These are phyloP conservation scores for Angophora floribunda DNA, from an alignment of 345 rosid genomes.

Conservation along the genomic window DNA sequence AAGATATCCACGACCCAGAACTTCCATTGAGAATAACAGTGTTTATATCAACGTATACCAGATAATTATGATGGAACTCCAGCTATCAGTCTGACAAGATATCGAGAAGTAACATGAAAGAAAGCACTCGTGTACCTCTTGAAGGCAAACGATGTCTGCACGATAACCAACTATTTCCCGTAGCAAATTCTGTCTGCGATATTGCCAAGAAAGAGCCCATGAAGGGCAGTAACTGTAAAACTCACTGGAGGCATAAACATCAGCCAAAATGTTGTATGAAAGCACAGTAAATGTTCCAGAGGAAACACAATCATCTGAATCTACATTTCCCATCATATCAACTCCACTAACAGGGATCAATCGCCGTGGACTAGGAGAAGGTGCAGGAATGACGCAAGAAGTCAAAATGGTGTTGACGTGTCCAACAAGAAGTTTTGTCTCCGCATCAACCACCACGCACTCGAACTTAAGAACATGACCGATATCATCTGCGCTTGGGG, in stretches of 20 bases:
- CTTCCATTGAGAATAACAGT: background rate
- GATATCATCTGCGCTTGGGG: slow-evolving; percentile 90
- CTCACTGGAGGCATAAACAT: slow-evolving; percentile 65
- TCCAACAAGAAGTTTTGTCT: slow-evolving; percentile 60
- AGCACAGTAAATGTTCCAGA: slow-evolving; percentile 83
- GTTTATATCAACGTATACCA: background rate
- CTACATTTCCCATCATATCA: slow-evolving; percentile 54
- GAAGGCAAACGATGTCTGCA: slow-evolving; percentile 95
- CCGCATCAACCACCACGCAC: slow-evolving; percentile 82
- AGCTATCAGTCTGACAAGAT: background rate
- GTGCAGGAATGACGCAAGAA: slow-evolving; percentile 97
- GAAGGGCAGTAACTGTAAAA: slow-evolving; percentile 88
- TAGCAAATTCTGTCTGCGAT: slow-evolving; percentile 85
- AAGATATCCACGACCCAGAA: background rate
- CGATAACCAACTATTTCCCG: slow-evolving; percentile 88
- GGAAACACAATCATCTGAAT: slow-evolving; percentile 56
- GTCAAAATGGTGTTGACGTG: slow-evolving; percentile 55
- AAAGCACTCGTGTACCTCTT: slow-evolving; percentile 46
- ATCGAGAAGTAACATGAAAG: background rate
- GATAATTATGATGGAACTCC: background rate
- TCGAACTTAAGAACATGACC: slow-evolving; percentile 93
- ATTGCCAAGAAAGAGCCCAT: slow-evolving; percentile 98
- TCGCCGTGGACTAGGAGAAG: slow-evolving; percentile 85
- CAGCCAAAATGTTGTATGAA: slow-evolving; percentile 92
- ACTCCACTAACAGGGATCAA: slow-evolving; percentile 64